Evolutionary conservation across 306 rosid genomes (phyloP).

Genomic region (Acacia crassicarpa): DNA sequence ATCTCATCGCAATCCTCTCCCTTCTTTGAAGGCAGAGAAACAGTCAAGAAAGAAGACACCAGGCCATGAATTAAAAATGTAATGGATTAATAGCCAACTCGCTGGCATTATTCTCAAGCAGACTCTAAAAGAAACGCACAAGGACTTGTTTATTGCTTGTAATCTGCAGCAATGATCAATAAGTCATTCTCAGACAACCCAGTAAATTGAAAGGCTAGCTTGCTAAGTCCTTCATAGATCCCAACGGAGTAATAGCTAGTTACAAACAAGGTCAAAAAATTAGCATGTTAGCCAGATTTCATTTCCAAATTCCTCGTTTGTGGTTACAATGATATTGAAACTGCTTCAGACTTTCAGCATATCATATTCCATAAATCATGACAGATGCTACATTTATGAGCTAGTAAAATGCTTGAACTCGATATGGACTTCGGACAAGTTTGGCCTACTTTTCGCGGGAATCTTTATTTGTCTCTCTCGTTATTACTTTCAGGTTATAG

Average conservation of each 20-base stretch:
- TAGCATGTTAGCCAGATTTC: neutral
- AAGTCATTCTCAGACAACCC: neutral
- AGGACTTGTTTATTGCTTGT: neutral
- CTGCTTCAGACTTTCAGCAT: neutral
- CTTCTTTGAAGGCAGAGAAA: neutral
- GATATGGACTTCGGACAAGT: neutral
- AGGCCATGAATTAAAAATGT: neutral
- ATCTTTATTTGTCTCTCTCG: neutral
- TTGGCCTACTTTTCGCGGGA: neutral
- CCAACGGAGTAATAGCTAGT: neutral
- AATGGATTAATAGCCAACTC: neutral
- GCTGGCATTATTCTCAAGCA: neutral
- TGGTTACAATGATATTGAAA: neutral
- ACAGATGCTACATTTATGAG: neutral
- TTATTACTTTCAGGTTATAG: neutral
- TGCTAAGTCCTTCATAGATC: neutral
- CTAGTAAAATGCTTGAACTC: neutral
- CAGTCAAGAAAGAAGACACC: neutral
- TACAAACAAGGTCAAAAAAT: neutral
- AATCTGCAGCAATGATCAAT: neutral
- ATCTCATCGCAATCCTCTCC: neutral
- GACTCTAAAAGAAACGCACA: neutral
- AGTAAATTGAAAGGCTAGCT: neutral
- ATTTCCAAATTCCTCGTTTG: neutral
- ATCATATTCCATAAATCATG: conserved; percentile 1